These are phyloP conservation scores for Pisolithus thermaeus DNA, from an alignment of 1,284 basidiomycete species.

Conservation along the genomic window DNA sequence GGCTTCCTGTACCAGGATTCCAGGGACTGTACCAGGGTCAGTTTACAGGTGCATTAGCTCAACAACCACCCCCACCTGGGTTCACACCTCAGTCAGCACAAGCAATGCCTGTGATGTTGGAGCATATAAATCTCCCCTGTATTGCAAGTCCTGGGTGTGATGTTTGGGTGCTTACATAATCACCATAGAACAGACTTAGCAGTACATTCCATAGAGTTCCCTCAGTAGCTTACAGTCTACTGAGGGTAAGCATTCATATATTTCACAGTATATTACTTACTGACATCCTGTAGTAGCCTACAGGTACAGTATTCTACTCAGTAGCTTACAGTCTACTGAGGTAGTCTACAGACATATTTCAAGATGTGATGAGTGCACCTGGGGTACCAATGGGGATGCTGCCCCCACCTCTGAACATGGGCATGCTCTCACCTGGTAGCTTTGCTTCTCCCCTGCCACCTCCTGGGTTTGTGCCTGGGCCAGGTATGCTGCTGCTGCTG, in stretches of 20 bases:
- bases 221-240: too few relatives aligned
- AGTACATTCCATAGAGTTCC: too few relatives aligned
- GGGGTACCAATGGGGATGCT: constrained; percentile 41
- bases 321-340: too few relatives aligned
- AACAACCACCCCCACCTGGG: constrained; percentile 62
- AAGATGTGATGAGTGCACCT: constrained; percentile 29
- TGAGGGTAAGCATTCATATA: too few relatives aligned
- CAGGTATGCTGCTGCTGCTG: constrained; percentile 29
- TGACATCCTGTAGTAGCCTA: too few relatives aligned
- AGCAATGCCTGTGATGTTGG: constrained; percentile 34
- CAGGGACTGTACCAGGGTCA: constrained; percentile 80
- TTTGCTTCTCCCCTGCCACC: constrained; percentile 25
- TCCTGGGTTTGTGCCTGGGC: constrained; percentile 25
- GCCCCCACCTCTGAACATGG: constrained; percentile 22
- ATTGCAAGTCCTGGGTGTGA: too few relatives aligned
- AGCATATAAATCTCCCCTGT: too few relatives aligned
- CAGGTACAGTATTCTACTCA: too few relatives aligned
- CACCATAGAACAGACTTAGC: too few relatives aligned
- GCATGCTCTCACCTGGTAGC: constrained; percentile 30
- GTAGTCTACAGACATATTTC: too few relatives aligned
- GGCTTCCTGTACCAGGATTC: constrained; percentile 57
- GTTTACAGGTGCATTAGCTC: constrained; percentile 77
- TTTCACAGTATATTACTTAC: too few relatives aligned
- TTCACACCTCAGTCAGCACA: constrained; percentile 62
- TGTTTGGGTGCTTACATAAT: too few relatives aligned